These are phyloP conservation scores for Zygosaccharomyces kombuchaensis DNA, from an alignment of 805 yeast genomes.

Conservation along the genomic window DNA sequence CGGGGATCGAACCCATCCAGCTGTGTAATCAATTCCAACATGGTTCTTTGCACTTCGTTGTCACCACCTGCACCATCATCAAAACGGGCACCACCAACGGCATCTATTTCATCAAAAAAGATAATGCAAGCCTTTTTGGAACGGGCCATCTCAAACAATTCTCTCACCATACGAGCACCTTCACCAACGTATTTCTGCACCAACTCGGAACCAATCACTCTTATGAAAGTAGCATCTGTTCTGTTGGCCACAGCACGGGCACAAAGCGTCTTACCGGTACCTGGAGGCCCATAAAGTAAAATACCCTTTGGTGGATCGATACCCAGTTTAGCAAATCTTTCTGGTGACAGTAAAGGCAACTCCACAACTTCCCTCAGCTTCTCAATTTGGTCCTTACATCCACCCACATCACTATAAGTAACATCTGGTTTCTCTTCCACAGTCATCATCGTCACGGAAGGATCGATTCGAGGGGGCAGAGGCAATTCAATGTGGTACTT, in stretches of 20 bases:
- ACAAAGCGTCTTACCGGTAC: constrained; percentile 97
- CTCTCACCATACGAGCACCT: constrained; percentile 99
- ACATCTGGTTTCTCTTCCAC: constrained; percentile 99
- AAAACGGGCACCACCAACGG: constrained; percentile 99
- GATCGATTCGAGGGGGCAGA: constrained; percentile 95
- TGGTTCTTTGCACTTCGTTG: constrained; percentile 97
- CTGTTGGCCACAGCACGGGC: constrained; percentile 99
- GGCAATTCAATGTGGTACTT: constrained; percentile 97
- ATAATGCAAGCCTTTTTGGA: constrained; percentile 97
- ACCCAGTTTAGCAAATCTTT: constrained; percentile 92
- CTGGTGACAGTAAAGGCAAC: constrained; percentile 89
- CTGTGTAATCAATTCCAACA: constrained; percentile 97
- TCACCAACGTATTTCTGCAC: constrained; percentile 99
- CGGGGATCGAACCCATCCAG: constrained; percentile 98
- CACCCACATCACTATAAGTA: constrained; percentile 97
- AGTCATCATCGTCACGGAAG: constrained; percentile 98
- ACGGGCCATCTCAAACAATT: constrained; percentile 97
- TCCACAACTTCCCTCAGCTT: constrained; percentile 95
- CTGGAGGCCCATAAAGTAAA: constrained; percentile 94
- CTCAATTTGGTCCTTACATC: constrained; percentile 97
- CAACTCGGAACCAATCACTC: constrained; percentile 97
- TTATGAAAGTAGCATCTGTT: constrained; percentile 96
- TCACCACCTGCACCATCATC: constrained; percentile 99
- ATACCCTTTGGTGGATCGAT: constrained; percentile 99
- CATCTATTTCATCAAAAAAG: constrained; percentile 97